These are phyloP conservation scores for Claviceps humidiphila DNA, from an alignment of 2,329 filamentous ascomycete genomes.

Conservation along the genomic window DNA sequence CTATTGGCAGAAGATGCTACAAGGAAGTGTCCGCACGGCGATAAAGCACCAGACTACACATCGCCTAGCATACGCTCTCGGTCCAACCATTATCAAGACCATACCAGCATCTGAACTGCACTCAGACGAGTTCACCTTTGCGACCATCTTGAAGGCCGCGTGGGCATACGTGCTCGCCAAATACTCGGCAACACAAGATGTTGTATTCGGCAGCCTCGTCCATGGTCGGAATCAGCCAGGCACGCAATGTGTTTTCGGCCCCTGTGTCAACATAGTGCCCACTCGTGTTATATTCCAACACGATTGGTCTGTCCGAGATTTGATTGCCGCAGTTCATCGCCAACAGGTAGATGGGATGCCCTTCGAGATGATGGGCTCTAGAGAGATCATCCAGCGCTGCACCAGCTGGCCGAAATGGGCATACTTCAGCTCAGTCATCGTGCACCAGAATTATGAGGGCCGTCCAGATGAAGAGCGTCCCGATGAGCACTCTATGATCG, in stretches of 20 bases:
- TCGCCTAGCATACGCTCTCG: neutral
- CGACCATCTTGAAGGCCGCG: neutral
- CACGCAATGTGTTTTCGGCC: constrained; percentile 1
- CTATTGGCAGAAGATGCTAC: constrained; percentile 1
- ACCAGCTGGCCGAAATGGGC: constrained; percentile 2
- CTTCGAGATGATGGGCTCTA: constrained; percentile 1
- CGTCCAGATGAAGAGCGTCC: neutral
- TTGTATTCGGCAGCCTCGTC: constrained; percentile 2
- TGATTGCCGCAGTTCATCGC: neutral
- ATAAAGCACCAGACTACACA: constrained; percentile 2
- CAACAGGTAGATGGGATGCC: neutral
- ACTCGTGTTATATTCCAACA: neutral
- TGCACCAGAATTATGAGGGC: constrained; percentile 1
- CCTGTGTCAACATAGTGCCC: constrained; percentile 2
- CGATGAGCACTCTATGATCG: neutral
- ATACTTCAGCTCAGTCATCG: constrained; percentile 1
- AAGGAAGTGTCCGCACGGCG: neutral
- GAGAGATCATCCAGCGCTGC: constrained; percentile 1
- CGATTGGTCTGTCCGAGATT: neutral
- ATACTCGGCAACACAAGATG: neutral
- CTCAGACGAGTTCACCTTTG: constrained; percentile 1
- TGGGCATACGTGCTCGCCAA: constrained; percentile 2
- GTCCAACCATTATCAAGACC: constrained; percentile 1
- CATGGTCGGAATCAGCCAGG: constrained; percentile 4
- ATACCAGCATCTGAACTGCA: neutral